Base-by-base conservation (phyloP, 192 early-diverging fungal genomes). In the Gryganskiella cystojenkinii region DNA sequence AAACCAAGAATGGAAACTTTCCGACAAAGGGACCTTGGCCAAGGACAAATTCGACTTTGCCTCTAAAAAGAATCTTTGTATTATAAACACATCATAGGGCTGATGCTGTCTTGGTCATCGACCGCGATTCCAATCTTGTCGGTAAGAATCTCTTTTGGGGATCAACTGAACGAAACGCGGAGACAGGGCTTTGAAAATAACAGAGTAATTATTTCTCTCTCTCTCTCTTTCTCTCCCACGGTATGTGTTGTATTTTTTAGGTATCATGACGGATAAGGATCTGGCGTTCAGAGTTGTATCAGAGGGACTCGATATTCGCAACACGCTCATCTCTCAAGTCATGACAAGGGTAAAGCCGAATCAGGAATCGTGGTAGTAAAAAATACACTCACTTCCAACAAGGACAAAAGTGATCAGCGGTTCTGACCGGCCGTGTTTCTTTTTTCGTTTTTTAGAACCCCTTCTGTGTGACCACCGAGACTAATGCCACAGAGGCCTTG, bases 211-310 rank as follows among this genome's bases (percentile, higher is more conserved):
- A n/a, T n/a, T n/a, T n/a, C n/a, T n/a, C n/a, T n/a, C n/a, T n/a
- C n/a, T n/a, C n/a, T n/a, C n/a, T n/a, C n/a, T n/a, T n/a, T n/a
- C n/a, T n/a, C n/a, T n/a, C n/a, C n/a, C n/a, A n/a, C n/a, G n/a
- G n/a, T n/a, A n/a, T n/a, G n/a, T 31, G 19, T 22, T 3, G 20
- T 53, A 11, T 31, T 56, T 17, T 40, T 13, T 40, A 40, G 37
- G 37, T 28, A 96, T 96, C 56, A 88, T 96, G 63, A 96, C 95
- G 0, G 95, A 94, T 63, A 96, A 95, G 81, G 95, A 96, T 76
- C 86, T 96, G 52, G 90, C 93, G 27, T 95, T 93, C 79, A 82
- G 95, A 17, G 94, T 95, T 17, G 88, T 95, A 27, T 93, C 94
- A 28, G 92, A 92, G 57, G 88, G 87, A 3, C 72, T 85, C 3